Percentiles rank a stretch among this genome's conserved stretches.
Conservation (phyloP, 1,139 yeast genomes). For the Tardiomyces depauwii region DNA sequence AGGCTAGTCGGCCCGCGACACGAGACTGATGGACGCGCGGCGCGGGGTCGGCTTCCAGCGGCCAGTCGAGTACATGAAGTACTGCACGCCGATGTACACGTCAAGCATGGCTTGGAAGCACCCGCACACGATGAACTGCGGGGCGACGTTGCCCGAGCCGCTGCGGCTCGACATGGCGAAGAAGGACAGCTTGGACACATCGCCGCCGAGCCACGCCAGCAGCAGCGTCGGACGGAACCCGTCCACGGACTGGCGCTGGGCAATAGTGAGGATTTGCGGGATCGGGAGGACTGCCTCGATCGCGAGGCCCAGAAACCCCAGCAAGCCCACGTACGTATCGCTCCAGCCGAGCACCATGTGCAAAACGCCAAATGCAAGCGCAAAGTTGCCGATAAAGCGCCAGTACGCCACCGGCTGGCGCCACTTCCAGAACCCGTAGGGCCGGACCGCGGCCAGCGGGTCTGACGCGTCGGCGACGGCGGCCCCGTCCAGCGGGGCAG, state of each 20-base stretch:
- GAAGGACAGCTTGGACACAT: slow-evolving; percentile 63
- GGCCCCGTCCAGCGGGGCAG: slow-evolving; percentile 25
- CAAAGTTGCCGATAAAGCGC: slow-evolving; percentile 48
- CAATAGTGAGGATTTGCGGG: slow-evolving; percentile 72
- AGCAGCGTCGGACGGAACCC: slow-evolving; percentile 69
- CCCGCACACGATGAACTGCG: slow-evolving; percentile 66
- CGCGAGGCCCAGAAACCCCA: slow-evolving; percentile 65
- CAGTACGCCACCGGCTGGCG: slow-evolving; percentile 48
- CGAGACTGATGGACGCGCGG: background rate
- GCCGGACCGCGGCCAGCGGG: slow-evolving; percentile 27
- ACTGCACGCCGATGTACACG: slow-evolving; percentile 65
- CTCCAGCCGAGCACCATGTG: slow-evolving; percentile 36
- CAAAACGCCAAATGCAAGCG: slow-evolving; percentile 29
- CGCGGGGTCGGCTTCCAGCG: slow-evolving; percentile 11
- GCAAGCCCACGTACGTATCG: slow-evolving; percentile 38
- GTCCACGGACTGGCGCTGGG: slow-evolving; percentile 56
- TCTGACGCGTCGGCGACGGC: slow-evolving; percentile 16
- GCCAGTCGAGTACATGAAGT: slow-evolving; percentile 38
- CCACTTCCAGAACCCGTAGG: slow-evolving; percentile 83
- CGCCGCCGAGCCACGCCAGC: slow-evolving; percentile 85
- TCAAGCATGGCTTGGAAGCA: slow-evolving; percentile 73
- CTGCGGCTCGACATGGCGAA: slow-evolving; percentile 40
- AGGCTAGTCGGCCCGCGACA: background rate
- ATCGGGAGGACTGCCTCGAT: slow-evolving; percentile 77
- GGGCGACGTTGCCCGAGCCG: slow-evolving; percentile 49